Conservation (phyloP, 106 monocot species). For the Apostasia ramifera region DNA sequence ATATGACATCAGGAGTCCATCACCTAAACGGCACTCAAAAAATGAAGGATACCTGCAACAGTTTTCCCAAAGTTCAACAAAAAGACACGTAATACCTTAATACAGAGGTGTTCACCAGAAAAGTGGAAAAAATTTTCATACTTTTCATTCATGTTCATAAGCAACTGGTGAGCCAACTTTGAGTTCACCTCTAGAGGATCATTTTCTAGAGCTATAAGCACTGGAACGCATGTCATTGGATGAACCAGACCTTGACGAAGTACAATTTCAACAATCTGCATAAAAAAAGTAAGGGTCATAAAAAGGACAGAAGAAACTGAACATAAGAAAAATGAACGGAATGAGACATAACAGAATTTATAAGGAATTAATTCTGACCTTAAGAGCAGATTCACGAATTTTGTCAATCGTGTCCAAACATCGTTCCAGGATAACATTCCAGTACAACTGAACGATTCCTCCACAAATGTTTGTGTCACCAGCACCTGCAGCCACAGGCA, state of each 20-base stretch:
- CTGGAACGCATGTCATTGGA: slow-evolving; percentile 95
- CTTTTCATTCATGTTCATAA: slow-evolving; percentile 98
- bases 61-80: neutral
- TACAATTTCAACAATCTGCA: slow-evolving; percentile 97
- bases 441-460: slow-evolving; percentile 94
- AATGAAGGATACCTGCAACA: slow-evolving; percentile 87
- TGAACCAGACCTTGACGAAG: slow-evolving; percentile 95
- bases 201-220: slow-evolving; percentile 88
- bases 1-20: slow-evolving; percentile 94
- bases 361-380: slow-evolving; percentile 28
- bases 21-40: slow-evolving; percentile 94
- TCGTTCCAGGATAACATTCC: slow-evolving; percentile 74
- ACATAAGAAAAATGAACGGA: neutral
- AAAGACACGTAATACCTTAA: neutral
- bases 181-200: slow-evolving; percentile 82
- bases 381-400: slow-evolving; percentile 79
- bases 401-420: slow-evolving; percentile 70
- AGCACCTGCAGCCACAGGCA: slow-evolving; percentile 96
- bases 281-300: too few relatives aligned
- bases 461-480: slow-evolving; percentile 99
- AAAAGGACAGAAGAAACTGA: neutral
- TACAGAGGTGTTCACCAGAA: neutral
- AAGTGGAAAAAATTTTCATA: slow-evolving; percentile 23
- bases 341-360: neutral
- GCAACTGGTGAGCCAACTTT: slow-evolving; percentile 90